These are phyloP conservation scores for Lactarius hengduanensis DNA, from an alignment of 768 basidiomycete species.

Conservation along the genomic window DNA sequence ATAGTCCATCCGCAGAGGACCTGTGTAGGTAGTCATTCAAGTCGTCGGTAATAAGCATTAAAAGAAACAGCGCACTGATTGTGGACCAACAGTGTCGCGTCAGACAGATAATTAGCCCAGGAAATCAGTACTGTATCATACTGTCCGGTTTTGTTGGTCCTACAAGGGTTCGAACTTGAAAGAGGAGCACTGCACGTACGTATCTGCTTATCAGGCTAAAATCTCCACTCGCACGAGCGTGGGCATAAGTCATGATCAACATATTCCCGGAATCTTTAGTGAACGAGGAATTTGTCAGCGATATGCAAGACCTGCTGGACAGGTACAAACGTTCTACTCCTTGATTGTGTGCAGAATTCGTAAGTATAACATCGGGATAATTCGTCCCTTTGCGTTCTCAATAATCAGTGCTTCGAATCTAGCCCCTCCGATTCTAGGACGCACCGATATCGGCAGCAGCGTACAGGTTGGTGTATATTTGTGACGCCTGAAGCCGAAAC, in stretches of 20 bases:
- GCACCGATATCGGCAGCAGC: constrained; percentile 30
- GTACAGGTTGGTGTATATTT: constrained; percentile 22
- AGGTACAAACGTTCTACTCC: constrained; percentile 20
- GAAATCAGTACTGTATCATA: constrained; percentile 23
- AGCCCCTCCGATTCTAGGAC: not conserved
- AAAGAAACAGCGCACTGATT: constrained; percentile 51
- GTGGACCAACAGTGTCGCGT: constrained; percentile 49
- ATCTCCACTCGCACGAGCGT: constrained; percentile 34
- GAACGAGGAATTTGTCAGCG: not conserved
- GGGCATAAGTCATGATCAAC: constrained; percentile 37
- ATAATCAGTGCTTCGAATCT: not conserved
- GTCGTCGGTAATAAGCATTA: constrained; percentile 33
- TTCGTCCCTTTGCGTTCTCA: not conserved
- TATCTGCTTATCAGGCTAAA: constrained; percentile 30
- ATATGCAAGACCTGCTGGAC: not conserved
- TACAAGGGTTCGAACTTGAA: too few species aligned
- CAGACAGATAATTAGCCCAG: constrained; percentile 37
- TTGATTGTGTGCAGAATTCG: not conserved
- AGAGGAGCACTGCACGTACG: constrained; percentile 14
- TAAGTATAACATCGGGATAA: constrained; percentile 10
- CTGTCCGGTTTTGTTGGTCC: not conserved
- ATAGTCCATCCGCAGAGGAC: not conserved
- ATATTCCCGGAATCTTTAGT: constrained; percentile 36
- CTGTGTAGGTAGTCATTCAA: constrained; percentile 12
- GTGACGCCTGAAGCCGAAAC: constrained; percentile 25